A percentile compares a stretch with the other conserved stretches of the same genome.
phyloP scores from a whole-genome alignment of 352 stramenopile species.

The Pythium aquatile region DNA sequence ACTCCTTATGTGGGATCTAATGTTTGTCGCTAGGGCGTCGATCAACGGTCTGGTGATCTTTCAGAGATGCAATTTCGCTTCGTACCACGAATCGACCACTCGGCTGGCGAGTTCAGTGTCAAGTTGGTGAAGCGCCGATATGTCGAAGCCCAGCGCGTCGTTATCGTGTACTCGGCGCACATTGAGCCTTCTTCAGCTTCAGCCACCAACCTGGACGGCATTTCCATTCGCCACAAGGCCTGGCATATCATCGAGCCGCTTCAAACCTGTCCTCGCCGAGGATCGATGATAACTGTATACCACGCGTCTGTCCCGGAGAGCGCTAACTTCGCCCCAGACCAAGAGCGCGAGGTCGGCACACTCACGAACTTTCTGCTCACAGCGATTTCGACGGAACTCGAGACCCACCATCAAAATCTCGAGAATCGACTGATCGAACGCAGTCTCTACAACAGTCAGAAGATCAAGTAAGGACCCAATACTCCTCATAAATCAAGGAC shows the following conservation, averaged over 20 bases:
- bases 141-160: not conserved
- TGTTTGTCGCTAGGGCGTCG: too few relatives aligned
- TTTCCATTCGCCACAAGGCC: slow-evolving; percentile 12
- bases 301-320: not conserved
- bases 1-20: not conserved
- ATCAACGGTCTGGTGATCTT: not conserved
- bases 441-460: not conserved
- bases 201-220: slow-evolving; percentile 14
- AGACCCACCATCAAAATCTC: slow-evolving; percentile 4
- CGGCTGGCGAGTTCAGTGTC: not conserved
- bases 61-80: not conserved
- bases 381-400: slow-evolving; percentile 8
- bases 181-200: slow-evolving; percentile 4
- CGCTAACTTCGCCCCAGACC: not conserved
- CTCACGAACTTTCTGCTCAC: slow-evolving; percentile 20
- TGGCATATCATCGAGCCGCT: slow-evolving; percentile 14
- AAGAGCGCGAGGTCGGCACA: slow-evolving; percentile 10
- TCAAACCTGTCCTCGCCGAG: not conserved
- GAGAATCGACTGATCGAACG: slow-evolving; percentile 22
- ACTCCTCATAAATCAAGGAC: too few relatives aligned
- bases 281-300: slow-evolving; percentile 9
- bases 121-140: slow-evolving; percentile 5
- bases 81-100: not conserved
- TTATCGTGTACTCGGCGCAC: not conserved
- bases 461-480: too few relatives aligned